These are phyloP conservation scores for Pleoardoris graminearum DNA, from an alignment of 2,329 filamentous ascomycete genomes.

Conservation along the genomic window DNA sequence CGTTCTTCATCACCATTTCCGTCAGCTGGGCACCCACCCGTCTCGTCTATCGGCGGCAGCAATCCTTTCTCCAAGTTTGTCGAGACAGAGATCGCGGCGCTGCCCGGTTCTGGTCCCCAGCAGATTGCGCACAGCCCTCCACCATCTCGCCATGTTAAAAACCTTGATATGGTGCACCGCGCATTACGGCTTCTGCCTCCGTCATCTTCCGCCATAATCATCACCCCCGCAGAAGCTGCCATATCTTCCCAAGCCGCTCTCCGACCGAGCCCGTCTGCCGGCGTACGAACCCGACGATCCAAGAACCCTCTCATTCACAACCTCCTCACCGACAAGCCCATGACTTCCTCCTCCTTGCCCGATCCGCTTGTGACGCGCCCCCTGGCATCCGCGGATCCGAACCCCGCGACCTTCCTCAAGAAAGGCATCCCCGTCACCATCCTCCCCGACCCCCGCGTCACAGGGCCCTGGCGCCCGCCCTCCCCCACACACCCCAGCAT, in stretches of 20 bases:
- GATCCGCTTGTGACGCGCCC: constrained; percentile 44
- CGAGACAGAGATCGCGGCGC: constrained; percentile 28
- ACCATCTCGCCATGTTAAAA: constrained; percentile 61
- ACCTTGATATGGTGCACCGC: constrained; percentile 72
- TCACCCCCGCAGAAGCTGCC: constrained; percentile 82
- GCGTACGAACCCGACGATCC: constrained; percentile 61
- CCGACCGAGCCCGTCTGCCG: constrained; percentile 35
- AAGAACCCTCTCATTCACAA: constrained; percentile 94
- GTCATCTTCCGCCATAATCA: constrained; percentile 84
- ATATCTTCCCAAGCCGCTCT: constrained; percentile 51
- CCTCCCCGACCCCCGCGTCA: constrained; percentile 68
- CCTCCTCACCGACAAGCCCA: constrained; percentile 89
- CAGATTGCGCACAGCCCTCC: constrained; percentile 21
- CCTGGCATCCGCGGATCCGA: constrained; percentile 41
- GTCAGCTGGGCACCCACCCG: constrained; percentile 14
- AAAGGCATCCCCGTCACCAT: constrained; percentile 87
- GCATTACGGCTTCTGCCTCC: constrained; percentile 77
- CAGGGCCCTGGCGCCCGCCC: constrained; percentile 68
- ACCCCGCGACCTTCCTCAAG: constrained; percentile 81
- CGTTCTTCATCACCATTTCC: constrained; percentile 19
- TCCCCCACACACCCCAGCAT: constrained; percentile 63
- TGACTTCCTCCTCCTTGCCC: constrained; percentile 88
- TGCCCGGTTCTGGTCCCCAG: constrained; percentile 18
- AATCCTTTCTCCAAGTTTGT: constrained; percentile 53
- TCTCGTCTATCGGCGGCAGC: constrained; percentile 33